phyloP scores from a whole-genome alignment of 139 green algal species.

The Marvania coccoides region DNA sequence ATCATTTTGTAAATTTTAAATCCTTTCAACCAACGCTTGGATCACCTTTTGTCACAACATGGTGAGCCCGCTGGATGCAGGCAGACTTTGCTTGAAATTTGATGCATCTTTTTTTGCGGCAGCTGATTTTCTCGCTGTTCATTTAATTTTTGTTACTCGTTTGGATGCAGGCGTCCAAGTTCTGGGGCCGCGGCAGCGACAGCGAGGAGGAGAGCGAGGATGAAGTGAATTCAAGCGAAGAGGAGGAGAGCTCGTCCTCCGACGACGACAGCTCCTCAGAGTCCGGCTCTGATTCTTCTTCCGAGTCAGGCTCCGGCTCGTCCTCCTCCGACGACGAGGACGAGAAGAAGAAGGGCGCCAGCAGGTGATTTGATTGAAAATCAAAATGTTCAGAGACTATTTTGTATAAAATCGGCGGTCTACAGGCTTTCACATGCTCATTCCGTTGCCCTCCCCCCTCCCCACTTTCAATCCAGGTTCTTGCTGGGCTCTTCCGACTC shows the following conservation, averaged over 20 bases:
- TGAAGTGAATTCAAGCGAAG: slow-evolving; percentile 17
- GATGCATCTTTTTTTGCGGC: neutral
- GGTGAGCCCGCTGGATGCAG: neutral
- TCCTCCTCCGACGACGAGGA: slow-evolving; percentile 28
- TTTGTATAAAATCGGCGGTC: neutral
- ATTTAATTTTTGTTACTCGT: neutral
- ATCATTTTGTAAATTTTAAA: neutral
- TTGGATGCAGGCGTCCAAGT: slow-evolving; percentile 48
- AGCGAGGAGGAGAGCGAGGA: slow-evolving; percentile 58
- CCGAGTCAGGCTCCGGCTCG: slow-evolving; percentile 32
- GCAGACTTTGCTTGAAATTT: neutral
- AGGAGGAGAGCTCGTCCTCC: slow-evolving; percentile 18
- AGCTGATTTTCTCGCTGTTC: neutral
- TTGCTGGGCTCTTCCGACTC: slow-evolving; percentile 61
- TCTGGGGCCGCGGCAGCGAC: slow-evolving; percentile 54
- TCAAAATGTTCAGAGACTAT: neutral
- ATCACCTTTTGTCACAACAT: neutral
- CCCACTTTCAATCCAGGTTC: slow-evolving; percentile 52
- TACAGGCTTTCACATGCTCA: neutral
- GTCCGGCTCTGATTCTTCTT: slow-evolving; percentile 19
- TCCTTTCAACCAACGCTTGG: too few relatives aligned
- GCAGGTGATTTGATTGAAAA: neutral
- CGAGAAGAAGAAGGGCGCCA: slow-evolving; percentile 26
- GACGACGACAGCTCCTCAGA: slow-evolving; percentile 22
- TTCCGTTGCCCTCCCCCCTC: neutral